A percentile compares a stretch with the other conserved stretches of the same genome.
Evolutionary conservation across 148 eudicot genomes (phyloP).

Genomic region (Cornus controversa): DNA sequence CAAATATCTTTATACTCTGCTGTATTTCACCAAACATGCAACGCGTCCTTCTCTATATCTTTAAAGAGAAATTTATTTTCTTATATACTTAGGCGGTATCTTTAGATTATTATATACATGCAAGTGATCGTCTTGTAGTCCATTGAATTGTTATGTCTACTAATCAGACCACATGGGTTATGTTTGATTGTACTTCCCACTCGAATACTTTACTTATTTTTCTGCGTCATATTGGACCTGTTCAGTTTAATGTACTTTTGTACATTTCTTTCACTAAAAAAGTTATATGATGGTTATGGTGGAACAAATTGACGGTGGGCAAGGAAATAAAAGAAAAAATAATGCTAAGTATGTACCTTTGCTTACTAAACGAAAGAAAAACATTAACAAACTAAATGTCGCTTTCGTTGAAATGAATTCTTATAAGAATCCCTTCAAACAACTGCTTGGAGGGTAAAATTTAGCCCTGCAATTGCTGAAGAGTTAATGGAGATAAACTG

Average conservation of each 20-base stretch:
- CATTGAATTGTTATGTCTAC: conserved; percentile 8
- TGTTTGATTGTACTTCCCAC: conserved; percentile 12
- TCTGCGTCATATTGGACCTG: conserved; percentile 4
- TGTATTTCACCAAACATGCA: not conserved
- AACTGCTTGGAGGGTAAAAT: no score
- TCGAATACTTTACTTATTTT: not conserved
- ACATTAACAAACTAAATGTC: not conserved
- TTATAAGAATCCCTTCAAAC: not conserved
- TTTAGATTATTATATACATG: not conserved
- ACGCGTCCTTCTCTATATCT: not conserved
- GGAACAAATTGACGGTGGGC: not conserved
- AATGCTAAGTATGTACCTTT: not conserved
- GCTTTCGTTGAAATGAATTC: not conserved
- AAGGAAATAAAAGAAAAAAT: not conserved
- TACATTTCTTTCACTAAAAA: not conserved
- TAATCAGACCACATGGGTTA: conserved; percentile 22
- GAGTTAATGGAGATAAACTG: no score
- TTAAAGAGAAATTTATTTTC: not conserved
- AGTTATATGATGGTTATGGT: not conserved
- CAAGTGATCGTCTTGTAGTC: conserved; percentile 6
- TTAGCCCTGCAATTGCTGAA: no score
- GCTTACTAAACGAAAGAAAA: not conserved
- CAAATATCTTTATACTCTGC: not conserved
- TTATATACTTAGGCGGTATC: conserved; percentile 1
- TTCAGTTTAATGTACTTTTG: not conserved